Percentiles rank a stretch among this genome's conserved stretches.
Evolutionary conservation across 75 land plant species (phyloP).

Genomic region (Azolla pinnata): DNA sequence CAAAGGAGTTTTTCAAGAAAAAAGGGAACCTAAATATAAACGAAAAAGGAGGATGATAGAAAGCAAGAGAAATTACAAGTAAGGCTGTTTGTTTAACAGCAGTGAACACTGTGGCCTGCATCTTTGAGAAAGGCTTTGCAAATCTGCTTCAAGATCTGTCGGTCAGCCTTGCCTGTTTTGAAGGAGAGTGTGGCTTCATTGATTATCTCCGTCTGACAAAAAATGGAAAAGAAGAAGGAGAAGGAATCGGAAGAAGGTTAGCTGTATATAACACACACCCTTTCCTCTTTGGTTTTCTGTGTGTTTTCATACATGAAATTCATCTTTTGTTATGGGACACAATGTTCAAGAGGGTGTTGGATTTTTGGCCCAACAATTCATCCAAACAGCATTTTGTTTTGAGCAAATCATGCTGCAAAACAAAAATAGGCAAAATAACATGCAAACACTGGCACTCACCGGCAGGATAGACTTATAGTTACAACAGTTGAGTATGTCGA

Average conservation of each 20-base stretch:
- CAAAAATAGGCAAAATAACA: neutral
- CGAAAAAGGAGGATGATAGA: no score
- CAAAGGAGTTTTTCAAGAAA: no score
- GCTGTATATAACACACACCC: no score
- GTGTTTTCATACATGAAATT: no score
- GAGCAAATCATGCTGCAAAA: neutral
- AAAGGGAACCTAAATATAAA: no score
- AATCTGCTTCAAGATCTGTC: slow-evolving; percentile 44
- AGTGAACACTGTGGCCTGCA: no score
- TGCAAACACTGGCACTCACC: slow-evolving; percentile 23
- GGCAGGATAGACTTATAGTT: slow-evolving; percentile 18
- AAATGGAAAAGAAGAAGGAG: neutral
- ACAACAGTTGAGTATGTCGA: slow-evolving; percentile 42
- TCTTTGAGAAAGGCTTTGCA: slow-evolving; percentile 66
- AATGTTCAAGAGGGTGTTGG: no score
- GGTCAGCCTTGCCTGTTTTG: slow-evolving; percentile 29
- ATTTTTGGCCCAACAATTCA: neutral
- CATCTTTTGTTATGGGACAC: no score
- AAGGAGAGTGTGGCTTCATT: slow-evolving; percentile 37
- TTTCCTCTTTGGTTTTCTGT: no score
- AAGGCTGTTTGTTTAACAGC: no score
- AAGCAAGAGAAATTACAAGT: no score
- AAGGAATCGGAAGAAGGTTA: no score
- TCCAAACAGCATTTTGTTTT: neutral
- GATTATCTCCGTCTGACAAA: slow-evolving; percentile 29